Evolutionary conservation across 2,329 filamentous ascomycete species (phyloP).

Genomic region (Arthroderma sp.): DNA sequence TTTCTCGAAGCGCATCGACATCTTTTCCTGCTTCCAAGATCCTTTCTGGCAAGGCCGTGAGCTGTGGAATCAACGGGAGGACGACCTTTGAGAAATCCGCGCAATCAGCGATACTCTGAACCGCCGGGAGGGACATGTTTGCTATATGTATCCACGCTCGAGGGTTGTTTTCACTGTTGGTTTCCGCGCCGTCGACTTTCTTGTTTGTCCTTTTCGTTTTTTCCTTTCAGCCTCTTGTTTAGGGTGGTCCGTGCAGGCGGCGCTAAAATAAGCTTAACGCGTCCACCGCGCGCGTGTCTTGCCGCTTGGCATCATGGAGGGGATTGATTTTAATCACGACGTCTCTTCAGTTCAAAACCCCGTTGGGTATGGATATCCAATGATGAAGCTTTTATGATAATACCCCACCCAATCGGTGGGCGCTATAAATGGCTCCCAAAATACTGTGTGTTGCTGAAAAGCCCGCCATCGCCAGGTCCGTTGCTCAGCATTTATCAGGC

Average conservation of each 20-base stretch:
- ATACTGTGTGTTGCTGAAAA: slow-evolving; percentile 74
- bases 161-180: too few relatives aligned
- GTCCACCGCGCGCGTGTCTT: not conserved
- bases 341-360: too few relatives aligned
- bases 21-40: slow-evolving; percentile 48
- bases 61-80: slow-evolving; percentile 57
- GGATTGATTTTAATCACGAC: too few relatives aligned
- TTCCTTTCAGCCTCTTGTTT: too few relatives aligned
- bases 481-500: slow-evolving; percentile 77
- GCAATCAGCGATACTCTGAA: slow-evolving; percentile 60
- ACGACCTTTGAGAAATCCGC: slow-evolving; percentile 64
- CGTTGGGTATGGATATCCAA: not conserved
- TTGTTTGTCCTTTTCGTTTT: too few relatives aligned
- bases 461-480: slow-evolving; percentile 89
- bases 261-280: slow-evolving; percentile 9
- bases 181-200: too few relatives aligned
- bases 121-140: slow-evolving; percentile 50
- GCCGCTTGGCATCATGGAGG: too few relatives aligned
- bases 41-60: slow-evolving; percentile 55
- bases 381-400: not conserved
- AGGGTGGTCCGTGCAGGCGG: not conserved
- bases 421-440: slow-evolving; percentile 31
- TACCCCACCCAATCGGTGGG: slow-evolving; percentile 7
- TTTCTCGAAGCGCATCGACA: slow-evolving; percentile 47
- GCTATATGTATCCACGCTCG: too few relatives aligned